Percentiles rank a stretch among this genome's conserved stretches.
phyloP scores from a whole-genome alignment of 2,329 filamentous ascomycete species.

The Tolypocladium sp. region DNA sequence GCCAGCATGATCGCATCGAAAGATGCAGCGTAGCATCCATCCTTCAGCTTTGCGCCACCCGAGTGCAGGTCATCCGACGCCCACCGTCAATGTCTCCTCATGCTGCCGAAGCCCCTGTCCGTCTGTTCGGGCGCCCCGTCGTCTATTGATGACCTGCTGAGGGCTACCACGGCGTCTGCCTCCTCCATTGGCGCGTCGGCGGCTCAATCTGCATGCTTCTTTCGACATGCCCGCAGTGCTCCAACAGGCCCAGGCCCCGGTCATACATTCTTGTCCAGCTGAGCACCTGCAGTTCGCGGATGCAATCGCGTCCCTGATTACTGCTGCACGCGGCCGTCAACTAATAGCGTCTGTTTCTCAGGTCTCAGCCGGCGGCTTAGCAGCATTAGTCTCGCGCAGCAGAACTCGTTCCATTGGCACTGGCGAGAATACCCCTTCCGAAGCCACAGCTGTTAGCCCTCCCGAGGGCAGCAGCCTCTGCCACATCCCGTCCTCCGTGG shows the following conservation, averaged over 20 bases:
- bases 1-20: not conserved
- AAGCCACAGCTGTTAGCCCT: not conserved
- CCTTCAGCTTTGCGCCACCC: conserved; percentile 1
- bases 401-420: not conserved
- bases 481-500: not conserved
- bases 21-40: not conserved
- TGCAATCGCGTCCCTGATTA: not conserved
- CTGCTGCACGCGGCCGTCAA: not conserved
- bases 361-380: not conserved
- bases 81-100: not conserved
- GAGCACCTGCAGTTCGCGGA: not conserved
- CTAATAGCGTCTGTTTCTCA: not conserved
- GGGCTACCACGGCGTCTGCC: not conserved
- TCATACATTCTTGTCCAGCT: not conserved
- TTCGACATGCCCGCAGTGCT: not conserved
- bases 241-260: not conserved
- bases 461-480: not conserved
- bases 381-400: not conserved
- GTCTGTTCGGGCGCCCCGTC: not conserved
- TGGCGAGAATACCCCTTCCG: not conserved
- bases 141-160: not conserved
- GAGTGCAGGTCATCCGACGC: not conserved
- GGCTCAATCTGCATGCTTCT: not conserved
- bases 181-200: not conserved
- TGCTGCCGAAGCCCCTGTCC: not conserved